phyloP scores from a whole-genome alignment of 495 filamentous ascomycete species.

The Neurospora sp. region DNA sequence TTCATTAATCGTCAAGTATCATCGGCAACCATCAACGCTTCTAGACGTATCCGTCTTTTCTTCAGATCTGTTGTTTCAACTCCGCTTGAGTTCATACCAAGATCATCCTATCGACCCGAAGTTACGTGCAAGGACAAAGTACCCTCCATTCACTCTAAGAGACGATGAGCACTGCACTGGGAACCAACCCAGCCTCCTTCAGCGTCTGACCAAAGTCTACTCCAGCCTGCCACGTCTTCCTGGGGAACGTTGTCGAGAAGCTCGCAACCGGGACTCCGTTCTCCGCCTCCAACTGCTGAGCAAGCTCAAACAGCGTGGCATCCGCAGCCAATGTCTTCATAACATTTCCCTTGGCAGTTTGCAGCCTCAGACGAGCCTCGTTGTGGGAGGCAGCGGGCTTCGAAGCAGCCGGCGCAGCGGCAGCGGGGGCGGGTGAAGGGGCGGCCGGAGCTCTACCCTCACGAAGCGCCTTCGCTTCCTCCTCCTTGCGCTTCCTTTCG shows the following conservation, averaged over 20 bases:
- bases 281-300: constrained; percentile 56
- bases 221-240: constrained; percentile 62
- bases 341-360: constrained; percentile 61
- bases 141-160: constrained; percentile 26
- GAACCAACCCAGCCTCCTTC: constrained; percentile 83
- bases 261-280: constrained; percentile 48
- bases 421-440: constrained; percentile 26
- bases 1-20: background rate
- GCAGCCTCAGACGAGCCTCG: constrained; percentile 73
- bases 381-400: constrained; percentile 45
- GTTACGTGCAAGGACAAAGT: background rate
- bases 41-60: background rate
- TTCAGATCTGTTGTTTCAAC: background rate
- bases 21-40: background rate
- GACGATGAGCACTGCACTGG: constrained; percentile 78
- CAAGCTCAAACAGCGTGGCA: constrained; percentile 91
- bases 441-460: constrained; percentile 55
- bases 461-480: constrained; percentile 72
- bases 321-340: constrained; percentile 76
- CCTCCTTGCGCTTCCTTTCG: constrained; percentile 69
- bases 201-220: constrained; percentile 83
- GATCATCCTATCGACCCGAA: background rate
- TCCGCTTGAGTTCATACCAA: background rate
- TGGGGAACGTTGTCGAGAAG: constrained; percentile 80
- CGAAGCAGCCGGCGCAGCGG: constrained; percentile 23